These are phyloP conservation scores for Theileria equi DNA, from an alignment of 169 alveolate genomes.

Conservation along the genomic window DNA sequence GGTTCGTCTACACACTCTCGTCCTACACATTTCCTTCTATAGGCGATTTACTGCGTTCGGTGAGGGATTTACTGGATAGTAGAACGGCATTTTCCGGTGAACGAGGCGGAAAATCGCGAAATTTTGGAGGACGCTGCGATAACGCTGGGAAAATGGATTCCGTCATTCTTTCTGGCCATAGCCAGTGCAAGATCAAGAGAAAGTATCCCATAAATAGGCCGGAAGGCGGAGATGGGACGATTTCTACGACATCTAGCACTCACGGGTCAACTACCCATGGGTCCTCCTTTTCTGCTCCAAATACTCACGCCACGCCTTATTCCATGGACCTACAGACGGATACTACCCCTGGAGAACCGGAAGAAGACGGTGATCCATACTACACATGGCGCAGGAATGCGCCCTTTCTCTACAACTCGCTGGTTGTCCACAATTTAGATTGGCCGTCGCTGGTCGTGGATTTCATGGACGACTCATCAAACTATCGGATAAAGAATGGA, in stretches of 20 bases:
- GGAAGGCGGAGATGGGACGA: too few species aligned
- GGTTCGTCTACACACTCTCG: background rate
- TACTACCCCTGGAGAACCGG: constrained; percentile 10
- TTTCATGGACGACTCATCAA: constrained; percentile 64
- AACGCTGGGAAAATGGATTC: constrained; percentile 51
- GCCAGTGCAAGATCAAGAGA: constrained; percentile 48
- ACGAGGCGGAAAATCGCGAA: too few species aligned
- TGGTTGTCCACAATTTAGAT: constrained; percentile 88
- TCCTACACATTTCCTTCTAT: too few species aligned
- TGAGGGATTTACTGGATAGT: too few species aligned
- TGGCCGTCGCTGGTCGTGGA: constrained; percentile 95
- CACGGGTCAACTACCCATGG: too few species aligned
- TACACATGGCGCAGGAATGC: constrained; percentile 93
- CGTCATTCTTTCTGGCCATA: constrained; percentile 52
- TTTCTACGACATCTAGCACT: too few species aligned
- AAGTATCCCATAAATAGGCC: constrained; percentile 13
- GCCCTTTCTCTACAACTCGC: constrained; percentile 91
- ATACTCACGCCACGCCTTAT: too few species aligned
- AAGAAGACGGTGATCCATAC: constrained; percentile 53
- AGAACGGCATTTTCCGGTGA: too few species aligned
- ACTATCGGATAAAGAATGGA: constrained; percentile 63
- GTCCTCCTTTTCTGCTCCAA: too few species aligned
- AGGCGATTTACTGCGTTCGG: too few species aligned
- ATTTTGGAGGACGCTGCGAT: too few species aligned
- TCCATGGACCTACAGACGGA: constrained; percentile 4